phyloP scores from a whole-genome alignment of 371 early-diverging fungal species.

The Actinomortierella ambigua region DNA sequence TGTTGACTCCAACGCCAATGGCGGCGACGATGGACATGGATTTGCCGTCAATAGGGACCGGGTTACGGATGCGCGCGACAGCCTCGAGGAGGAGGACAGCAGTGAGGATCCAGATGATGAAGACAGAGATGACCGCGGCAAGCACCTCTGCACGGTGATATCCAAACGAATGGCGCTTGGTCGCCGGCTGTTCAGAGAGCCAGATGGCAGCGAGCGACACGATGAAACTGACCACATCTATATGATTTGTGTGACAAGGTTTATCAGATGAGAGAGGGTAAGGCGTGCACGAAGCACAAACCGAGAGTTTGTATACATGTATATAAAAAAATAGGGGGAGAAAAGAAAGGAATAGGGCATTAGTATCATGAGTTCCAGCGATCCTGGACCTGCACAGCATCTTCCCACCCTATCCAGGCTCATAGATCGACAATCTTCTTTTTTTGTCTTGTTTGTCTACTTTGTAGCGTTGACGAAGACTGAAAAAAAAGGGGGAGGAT shows the following conservation, averaged over 20 bases:
- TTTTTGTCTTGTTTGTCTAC: too few species aligned
- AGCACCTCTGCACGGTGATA: constrained; percentile 88
- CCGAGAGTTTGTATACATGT: too few species aligned
- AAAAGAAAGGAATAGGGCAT: too few species aligned
- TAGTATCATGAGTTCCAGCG: too few species aligned
- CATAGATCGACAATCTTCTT: too few species aligned
- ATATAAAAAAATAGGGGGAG: too few species aligned
- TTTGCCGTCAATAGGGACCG: constrained; percentile 76
- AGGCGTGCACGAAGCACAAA: too few species aligned
- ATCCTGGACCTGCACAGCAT: too few species aligned
- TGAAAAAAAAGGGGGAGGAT: too few species aligned
- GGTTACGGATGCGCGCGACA: constrained; percentile 71
- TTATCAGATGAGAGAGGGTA: not conserved
- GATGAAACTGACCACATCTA: constrained; percentile 73
- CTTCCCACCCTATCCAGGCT: too few species aligned
- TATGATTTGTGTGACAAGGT: too few species aligned
- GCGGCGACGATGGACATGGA: constrained; percentile 75
- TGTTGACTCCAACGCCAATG: constrained; percentile 81
- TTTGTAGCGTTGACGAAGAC: too few species aligned
- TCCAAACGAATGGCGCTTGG: constrained; percentile 80
- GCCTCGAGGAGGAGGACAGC: constrained; percentile 78
- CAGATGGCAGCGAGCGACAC: constrained; percentile 76
- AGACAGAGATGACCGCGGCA: constrained; percentile 80
- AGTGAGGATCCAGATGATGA: constrained; percentile 86
- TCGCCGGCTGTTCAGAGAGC: constrained; percentile 71